Evolutionary conservation across 1,284 basidiomycete genomes (phyloP), one percentile per base, ranked within the genome.

Genomic region (Moesziomyces aphidis): DNA sequence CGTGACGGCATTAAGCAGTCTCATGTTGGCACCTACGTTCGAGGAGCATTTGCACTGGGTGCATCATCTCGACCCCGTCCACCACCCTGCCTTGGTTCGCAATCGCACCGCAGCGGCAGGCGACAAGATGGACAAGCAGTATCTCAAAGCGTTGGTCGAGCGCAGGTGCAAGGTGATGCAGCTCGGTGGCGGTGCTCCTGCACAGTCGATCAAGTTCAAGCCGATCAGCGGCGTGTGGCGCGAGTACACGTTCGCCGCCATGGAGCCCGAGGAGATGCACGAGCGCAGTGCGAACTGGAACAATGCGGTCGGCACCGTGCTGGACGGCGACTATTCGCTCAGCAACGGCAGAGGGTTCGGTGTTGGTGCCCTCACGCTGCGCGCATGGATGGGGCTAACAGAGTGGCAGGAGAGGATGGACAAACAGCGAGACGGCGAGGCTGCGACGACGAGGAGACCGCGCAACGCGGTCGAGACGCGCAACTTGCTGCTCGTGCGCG

Each of bases 291-390:
- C 66, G 3, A 55, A 73, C 42, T 71, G 70, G 76, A 72, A 72
- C 44, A 45, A 66, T 11, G 59, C 62, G 3, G 39, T 78, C 5
- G 79, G 79, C 9, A 73, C 69, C 0, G 76, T 81, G 19, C 51
- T 73, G 21, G 73, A 76, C 28, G 79, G 79, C 17, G 76, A 81
- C 53, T 79, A 79, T 26, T 68, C 79, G 48, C 49, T 81, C 1
- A 64, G 73, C 0, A 73, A 71, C 7, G 79, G 79, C 13, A 57
- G 47, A 51, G 73, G 73, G 0, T 76, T 72, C 34, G 73, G 68
- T 13, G 54, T 76, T 6, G 73, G 68, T 1, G 65, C 59, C 1
- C 26, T 76, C 19, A 69, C 64, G 10, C 24, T 76, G 44, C 46
- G 55, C 5, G 64, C 61, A 0, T 76, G 69, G 69, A 17, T 50